These are phyloP conservation scores for Backusella tarrabulga DNA, from an alignment of 192 early-diverging fungal species.

Conservation along the genomic window DNA sequence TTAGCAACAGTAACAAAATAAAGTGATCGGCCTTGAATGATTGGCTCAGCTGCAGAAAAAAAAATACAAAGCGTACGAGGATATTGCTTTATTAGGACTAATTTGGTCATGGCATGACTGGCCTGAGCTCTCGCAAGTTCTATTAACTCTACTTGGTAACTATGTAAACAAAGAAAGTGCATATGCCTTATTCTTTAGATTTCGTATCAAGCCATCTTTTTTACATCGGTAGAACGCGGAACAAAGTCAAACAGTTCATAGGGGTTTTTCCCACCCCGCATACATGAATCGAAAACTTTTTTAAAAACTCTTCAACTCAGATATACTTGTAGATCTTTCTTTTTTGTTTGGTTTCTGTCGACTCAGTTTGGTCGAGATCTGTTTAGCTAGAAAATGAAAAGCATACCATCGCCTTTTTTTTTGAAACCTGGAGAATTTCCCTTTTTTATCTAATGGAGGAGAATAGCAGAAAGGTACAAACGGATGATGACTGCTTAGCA, in stretches of 20 bases:
- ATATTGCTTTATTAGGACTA: neutral
- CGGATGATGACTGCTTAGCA: neutral
- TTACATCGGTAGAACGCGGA: neutral
- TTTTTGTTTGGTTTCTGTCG: neutral
- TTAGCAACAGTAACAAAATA: neutral
- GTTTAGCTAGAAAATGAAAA: neutral
- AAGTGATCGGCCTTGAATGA: neutral
- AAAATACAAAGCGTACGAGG: neutral
- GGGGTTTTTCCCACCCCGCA: neutral
- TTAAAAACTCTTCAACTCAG: neutral
- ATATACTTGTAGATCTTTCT: conserved; percentile 2
- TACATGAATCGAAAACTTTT: neutral
- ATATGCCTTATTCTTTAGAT: neutral
- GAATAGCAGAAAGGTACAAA: neutral
- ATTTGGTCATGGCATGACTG: neutral
- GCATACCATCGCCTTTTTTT: neutral
- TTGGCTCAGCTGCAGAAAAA: neutral
- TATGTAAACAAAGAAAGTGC: neutral
- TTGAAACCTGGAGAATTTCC: neutral
- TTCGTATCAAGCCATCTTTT: neutral
- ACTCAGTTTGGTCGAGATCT: neutral
- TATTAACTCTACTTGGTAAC: neutral
- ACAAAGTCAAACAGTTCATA: neutral
- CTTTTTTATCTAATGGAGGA: neutral
- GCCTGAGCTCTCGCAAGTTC: neutral